phyloP scores from a whole-genome alignment of 2,329 filamentous ascomycete species.

The Botrytis galanthina region DNA sequence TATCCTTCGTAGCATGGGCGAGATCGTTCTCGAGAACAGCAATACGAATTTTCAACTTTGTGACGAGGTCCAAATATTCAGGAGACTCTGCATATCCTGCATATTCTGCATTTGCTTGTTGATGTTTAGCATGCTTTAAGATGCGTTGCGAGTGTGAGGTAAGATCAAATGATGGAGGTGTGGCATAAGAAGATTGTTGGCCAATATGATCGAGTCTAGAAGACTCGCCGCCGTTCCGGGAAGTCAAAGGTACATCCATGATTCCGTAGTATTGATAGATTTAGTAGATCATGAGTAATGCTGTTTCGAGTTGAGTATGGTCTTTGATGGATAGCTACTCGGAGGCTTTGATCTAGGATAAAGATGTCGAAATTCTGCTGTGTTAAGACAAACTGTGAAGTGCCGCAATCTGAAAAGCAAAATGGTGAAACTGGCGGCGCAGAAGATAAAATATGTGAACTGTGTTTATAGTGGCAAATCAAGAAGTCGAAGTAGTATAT shows the following conservation, averaged over 20 bases:
- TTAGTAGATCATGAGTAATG: not conserved
- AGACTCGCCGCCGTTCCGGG: not conserved
- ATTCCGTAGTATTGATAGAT: not conserved
- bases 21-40: slow-evolving; percentile 34
- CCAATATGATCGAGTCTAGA: not conserved
- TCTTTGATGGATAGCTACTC: not conserved
- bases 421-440: not conserved
- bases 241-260: not conserved
- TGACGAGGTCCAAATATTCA: not conserved
- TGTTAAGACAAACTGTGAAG: not conserved
- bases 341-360: not conserved
- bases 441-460: not conserved
- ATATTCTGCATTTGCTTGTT: slow-evolving; percentile 40
- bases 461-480: not conserved
- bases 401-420: not conserved
- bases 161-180: not conserved
- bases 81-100: not conserved
- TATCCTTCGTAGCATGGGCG: slow-evolving; percentile 24
- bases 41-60: slow-evolving; percentile 24
- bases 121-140: slow-evolving; percentile 64
- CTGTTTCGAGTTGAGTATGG: not conserved
- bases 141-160: not conserved
- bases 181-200: not conserved
- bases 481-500: not conserved
- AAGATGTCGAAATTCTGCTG: not conserved